Conservation (phyloP, 2,329 filamentous ascomycete genomes). For the Aspergillus phoenicis region DNA sequence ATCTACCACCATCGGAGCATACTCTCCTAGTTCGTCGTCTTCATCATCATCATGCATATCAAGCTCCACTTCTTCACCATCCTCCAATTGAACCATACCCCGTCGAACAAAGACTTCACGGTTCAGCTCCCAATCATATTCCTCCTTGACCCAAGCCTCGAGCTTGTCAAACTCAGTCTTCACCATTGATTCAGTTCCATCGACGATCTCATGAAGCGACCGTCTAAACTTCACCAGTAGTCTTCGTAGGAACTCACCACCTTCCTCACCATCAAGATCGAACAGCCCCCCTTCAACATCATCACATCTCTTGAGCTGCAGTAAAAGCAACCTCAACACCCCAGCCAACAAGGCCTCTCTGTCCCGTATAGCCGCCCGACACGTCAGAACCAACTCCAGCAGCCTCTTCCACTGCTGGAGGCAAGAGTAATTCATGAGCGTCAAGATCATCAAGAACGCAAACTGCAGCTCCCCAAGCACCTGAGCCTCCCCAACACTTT, state of each 20-base stretch:
- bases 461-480: constrained; percentile 64
- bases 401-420: constrained; percentile 67
- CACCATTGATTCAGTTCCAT: constrained; percentile 42
- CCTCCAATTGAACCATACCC: constrained; percentile 63
- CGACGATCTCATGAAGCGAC: constrained; percentile 52
- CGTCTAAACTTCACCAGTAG: constrained; percentile 57
- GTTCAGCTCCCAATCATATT: constrained; percentile 61
- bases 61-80: constrained; percentile 65
- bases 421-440: constrained; percentile 67
- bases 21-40: constrained; percentile 66
- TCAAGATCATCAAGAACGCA: constrained; percentile 64
- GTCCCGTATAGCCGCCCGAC: constrained; percentile 52
- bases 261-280: constrained; percentile 57
- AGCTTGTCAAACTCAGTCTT: constrained; percentile 58
- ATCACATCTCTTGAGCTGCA: constrained; percentile 59
- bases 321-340: constrained; percentile 51
- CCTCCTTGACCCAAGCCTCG: constrained; percentile 55
- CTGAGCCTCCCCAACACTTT: constrained; percentile 37
- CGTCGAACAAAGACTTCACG: constrained; percentile 56
- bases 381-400: constrained; percentile 60
- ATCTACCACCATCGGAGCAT: constrained; percentile 64
- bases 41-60: constrained; percentile 62
- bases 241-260: constrained; percentile 55
- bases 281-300: constrained; percentile 65
- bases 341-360: constrained; percentile 56